Evolutionary conservation across 2,329 filamentous ascomycete species (phyloP).

Genomic region (Cercospora nicotianae): DNA sequence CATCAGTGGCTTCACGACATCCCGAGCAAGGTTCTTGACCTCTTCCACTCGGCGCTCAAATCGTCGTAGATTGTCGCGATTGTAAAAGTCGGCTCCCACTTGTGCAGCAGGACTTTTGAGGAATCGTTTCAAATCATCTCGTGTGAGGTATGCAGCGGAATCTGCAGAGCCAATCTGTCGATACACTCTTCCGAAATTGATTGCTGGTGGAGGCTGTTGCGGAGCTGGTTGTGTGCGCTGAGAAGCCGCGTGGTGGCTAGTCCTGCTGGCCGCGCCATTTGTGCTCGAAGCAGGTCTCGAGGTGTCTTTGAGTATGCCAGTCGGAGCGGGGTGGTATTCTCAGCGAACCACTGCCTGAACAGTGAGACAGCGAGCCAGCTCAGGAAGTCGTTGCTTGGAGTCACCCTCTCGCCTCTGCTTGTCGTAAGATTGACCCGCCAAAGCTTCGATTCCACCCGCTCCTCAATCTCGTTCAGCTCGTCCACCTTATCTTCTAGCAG

Average conservation of each 20-base stretch:
- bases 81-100: constrained; percentile 76
- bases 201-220: constrained; percentile 34
- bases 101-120: constrained; percentile 57
- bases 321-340: constrained; percentile 74
- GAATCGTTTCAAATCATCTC: constrained; percentile 89
- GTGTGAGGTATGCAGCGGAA: constrained; percentile 66
- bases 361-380: constrained; percentile 87
- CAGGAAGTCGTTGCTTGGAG: constrained; percentile 74
- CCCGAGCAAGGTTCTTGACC: constrained; percentile 78
- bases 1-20: constrained; percentile 83
- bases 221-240: constrained; percentile 35
- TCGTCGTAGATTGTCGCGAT: constrained; percentile 76
- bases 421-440: constrained; percentile 80
- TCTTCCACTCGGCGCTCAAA: constrained; percentile 89
- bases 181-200: constrained; percentile 70
- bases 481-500: constrained; percentile 94
- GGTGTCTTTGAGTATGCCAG: constrained; percentile 50
- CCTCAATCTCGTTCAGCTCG: constrained; percentile 80
- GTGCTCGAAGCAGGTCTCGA: constrained; percentile 14
- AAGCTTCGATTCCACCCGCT: constrained; percentile 75
- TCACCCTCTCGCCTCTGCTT: constrained; percentile 76
- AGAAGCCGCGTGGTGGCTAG: constrained; percentile 33
- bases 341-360: constrained; percentile 90
- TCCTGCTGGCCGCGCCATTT: constrained; percentile 24
- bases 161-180: constrained; percentile 67